phyloP scores from a whole-genome alignment of 768 basidiomycete species.

The Suillus ampliporus region DNA sequence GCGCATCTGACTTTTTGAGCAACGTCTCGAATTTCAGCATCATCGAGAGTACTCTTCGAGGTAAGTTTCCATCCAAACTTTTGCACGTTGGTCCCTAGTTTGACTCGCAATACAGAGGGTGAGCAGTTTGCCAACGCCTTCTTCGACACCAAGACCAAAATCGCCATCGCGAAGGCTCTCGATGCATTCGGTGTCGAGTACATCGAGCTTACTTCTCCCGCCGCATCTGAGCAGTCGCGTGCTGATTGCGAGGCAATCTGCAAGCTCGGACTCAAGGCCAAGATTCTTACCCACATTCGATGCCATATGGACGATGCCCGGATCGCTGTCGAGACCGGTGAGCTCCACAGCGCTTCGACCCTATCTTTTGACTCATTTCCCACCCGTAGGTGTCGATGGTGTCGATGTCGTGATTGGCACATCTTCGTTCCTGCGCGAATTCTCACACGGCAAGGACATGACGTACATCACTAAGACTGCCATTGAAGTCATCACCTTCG shows the following conservation, averaged over 20 bases:
- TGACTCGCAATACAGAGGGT: constrained; percentile 66
- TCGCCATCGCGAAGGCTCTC: constrained; percentile 96
- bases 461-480: constrained; percentile 99
- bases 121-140: constrained; percentile 99
- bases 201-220: constrained; percentile 98
- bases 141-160: constrained; percentile 99
- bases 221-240: constrained; percentile 94
- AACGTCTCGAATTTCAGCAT: constrained; percentile 95
- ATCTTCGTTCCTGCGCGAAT: constrained; percentile 98
- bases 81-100: constrained; percentile 17
- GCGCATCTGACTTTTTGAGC: constrained; percentile 91
- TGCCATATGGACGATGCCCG: constrained; percentile 99
- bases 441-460: constrained; percentile 99
- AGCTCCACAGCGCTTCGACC: constrained; percentile 22
- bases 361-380: constrained; percentile 1
- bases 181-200: constrained; percentile 99
- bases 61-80: constrained; percentile 52
- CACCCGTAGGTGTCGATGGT: constrained; percentile 85
- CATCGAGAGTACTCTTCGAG: constrained; percentile 95
- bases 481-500: constrained; percentile 97
- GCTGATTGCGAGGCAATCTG: constrained; percentile 97
- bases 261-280: constrained; percentile 95
- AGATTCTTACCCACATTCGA: constrained; percentile 98
- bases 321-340: constrained; percentile 97
- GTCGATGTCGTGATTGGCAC: constrained; percentile 99